Percentiles rank a stretch among this genome's conserved stretches.
These are phyloP conservation scores for Euryodendron excelsum DNA, from an alignment of 148 eudicot species.

Conservation along the genomic window DNA sequence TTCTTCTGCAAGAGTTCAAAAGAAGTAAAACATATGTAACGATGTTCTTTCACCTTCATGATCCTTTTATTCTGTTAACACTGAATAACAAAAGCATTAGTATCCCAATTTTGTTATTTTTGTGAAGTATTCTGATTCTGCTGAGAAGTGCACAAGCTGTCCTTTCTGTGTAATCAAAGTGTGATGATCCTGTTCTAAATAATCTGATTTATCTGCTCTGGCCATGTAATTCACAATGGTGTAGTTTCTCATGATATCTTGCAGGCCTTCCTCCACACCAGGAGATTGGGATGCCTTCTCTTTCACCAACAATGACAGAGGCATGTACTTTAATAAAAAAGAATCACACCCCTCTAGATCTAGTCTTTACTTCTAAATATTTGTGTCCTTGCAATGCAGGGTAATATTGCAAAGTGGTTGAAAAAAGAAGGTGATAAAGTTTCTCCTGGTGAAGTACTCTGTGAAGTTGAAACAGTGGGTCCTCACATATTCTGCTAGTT, in stretches of 20 bases:
- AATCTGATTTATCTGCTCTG: too few relatives aligned
- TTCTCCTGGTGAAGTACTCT: conserved; percentile 91
- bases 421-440: conserved; percentile 96
- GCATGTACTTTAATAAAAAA: conserved; percentile 30
- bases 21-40: neutral
- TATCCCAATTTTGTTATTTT: neutral
- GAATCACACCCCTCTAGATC: neutral
- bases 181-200: neutral
- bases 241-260: conserved; percentile 4
- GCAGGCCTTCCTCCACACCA: conserved; percentile 88
- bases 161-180: neutral
- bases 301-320: conserved; percentile 97
- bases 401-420: conserved; percentile 95
- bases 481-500: conserved; percentile 4
- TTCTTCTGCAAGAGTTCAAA: neutral
- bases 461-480: conserved; percentile 97
- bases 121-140: neutral
- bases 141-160: neutral
- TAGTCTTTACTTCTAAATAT: conserved; percentile 3
- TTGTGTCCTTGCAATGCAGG: conserved; percentile 39
- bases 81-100: too few relatives aligned
- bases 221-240: conserved; percentile 1
- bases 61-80: neutral
- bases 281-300: conserved; percentile 97
- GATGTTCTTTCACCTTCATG: neutral